These are phyloP conservation scores for Hevea brasiliensis DNA, from an alignment of 345 rosid genomes.

Conservation along the genomic window DNA sequence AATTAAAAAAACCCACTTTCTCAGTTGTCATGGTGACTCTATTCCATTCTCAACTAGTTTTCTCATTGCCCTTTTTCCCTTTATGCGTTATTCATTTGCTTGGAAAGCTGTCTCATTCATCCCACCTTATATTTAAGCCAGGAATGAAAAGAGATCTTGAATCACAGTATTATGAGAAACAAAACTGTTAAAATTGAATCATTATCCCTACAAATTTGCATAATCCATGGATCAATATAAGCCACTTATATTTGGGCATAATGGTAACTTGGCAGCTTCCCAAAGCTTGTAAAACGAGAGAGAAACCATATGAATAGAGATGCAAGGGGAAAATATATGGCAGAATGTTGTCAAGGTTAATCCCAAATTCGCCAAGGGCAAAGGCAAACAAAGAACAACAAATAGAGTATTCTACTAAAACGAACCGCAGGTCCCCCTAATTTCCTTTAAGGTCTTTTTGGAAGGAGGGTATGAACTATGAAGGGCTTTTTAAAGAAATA, in stretches of 20 bases:
- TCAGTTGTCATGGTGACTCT: constrained; percentile 6
- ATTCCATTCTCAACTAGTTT: background rate
- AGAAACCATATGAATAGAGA: background rate
- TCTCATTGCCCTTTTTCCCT: background rate
- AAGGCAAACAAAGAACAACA: too few relatives aligned
- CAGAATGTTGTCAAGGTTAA: too few relatives aligned
- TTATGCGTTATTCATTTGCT: constrained; percentile 1
- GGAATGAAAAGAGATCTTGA: background rate
- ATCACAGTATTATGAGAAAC: background rate
- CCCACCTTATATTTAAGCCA: background rate
- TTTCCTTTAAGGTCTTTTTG: too few relatives aligned
- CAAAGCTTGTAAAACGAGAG: background rate
- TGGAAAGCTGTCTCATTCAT: background rate
- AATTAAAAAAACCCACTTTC: background rate
- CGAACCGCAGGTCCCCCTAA: too few relatives aligned
- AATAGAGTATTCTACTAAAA: too few relatives aligned
- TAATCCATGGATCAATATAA: too few relatives aligned
- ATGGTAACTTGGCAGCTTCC: background rate
- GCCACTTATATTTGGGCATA: too few relatives aligned
- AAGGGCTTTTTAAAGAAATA: too few relatives aligned
- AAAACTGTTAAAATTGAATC: background rate
- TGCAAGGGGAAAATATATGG: too few relatives aligned
- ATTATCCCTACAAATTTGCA: background rate
- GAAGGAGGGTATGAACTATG: too few relatives aligned
- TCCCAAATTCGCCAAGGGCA: too few relatives aligned